Percentiles rank a stretch among this genome's conserved stretches.
Conservation (phyloP, 2,329 filamentous ascomycete genomes). For the Penicillium sp. region DNA sequence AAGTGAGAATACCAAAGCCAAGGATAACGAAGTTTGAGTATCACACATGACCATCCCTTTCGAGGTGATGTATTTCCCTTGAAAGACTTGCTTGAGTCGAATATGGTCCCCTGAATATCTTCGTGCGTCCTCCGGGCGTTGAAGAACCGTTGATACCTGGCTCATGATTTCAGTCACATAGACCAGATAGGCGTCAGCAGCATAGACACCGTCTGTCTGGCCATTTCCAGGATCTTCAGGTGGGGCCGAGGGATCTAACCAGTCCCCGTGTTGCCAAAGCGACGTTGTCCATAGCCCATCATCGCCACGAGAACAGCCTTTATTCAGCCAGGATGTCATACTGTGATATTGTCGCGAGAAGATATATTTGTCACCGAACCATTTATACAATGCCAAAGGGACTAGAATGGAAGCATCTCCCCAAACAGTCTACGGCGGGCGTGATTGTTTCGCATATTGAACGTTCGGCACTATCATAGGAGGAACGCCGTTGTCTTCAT, state of each 20-base stretch:
- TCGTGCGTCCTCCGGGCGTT: constrained; percentile 26
- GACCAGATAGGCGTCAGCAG: constrained; percentile 49
- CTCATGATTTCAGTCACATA: constrained; percentile 41
- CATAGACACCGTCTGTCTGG: constrained; percentile 42
- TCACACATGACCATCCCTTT: constrained; percentile 38
- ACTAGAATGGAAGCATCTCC: constrained; percentile 46
- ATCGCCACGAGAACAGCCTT: constrained; percentile 39
- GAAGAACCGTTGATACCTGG: constrained; percentile 35
- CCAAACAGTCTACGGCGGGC: constrained; percentile 44
- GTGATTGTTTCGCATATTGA: constrained; percentile 18
- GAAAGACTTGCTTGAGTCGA: constrained; percentile 35
- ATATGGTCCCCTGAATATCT: constrained; percentile 30
- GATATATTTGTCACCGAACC: constrained; percentile 43
- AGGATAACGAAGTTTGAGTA: constrained; percentile 40
- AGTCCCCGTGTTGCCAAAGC: constrained; percentile 48
- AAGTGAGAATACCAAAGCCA: constrained; percentile 37
- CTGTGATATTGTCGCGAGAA: constrained; percentile 44
- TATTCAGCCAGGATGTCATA: constrained; percentile 46
- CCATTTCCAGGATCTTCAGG: constrained; percentile 41
- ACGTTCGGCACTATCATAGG: constrained; percentile 42
- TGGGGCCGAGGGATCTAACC: constrained; percentile 50
- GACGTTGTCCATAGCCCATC: constrained; percentile 45
- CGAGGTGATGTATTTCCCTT: constrained; percentile 38
- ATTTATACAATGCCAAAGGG: constrained; percentile 45
- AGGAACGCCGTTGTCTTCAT: constrained; percentile 34